These are phyloP conservation scores for Grifola frondosa DNA, from an alignment of 1,284 basidiomycete species.

Conservation along the genomic window DNA sequence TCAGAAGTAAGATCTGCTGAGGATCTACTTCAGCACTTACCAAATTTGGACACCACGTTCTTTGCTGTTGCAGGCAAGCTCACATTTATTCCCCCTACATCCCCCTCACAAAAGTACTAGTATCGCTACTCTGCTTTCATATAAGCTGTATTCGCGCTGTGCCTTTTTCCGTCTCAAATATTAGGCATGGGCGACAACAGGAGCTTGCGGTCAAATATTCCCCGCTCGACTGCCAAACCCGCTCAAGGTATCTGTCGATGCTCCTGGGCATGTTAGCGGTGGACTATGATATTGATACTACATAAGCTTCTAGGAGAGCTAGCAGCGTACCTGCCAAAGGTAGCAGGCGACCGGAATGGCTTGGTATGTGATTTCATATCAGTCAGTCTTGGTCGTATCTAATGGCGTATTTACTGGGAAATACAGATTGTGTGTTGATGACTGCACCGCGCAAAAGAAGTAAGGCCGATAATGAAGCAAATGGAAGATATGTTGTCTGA, in stretches of 20 bases:
- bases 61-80: too few species aligned
- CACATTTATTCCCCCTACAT: too few species aligned
- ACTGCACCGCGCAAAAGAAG: not conserved
- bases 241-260: slow-evolving; percentile 8
- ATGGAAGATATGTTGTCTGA: too few species aligned
- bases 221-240: slow-evolving; percentile 8
- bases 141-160: too few species aligned
- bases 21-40: too few species aligned
- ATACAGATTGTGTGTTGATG: slow-evolving; percentile 9
- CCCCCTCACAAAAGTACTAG: too few species aligned
- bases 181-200: slow-evolving; percentile 14
- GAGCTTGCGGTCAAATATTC: slow-evolving; percentile 15
- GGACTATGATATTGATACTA: too few species aligned
- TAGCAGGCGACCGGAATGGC: slow-evolving; percentile 10
- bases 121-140: too few species aligned
- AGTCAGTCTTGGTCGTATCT: not conserved
- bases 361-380: slow-evolving; percentile 12
- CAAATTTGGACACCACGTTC: too few species aligned
- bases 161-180: slow-evolving; percentile 30
- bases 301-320: slow-evolving; percentile 15
- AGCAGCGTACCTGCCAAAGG: slow-evolving; percentile 19
- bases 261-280: not conserved
- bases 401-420: not conserved
- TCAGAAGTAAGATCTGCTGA: too few species aligned
- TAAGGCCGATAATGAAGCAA: not conserved